A percentile compares a stretch with the other conserved stretches of the same genome.
Evolutionary conservation across 306 rosid species (phyloP).

Genomic region (Parietaria judaica): DNA sequence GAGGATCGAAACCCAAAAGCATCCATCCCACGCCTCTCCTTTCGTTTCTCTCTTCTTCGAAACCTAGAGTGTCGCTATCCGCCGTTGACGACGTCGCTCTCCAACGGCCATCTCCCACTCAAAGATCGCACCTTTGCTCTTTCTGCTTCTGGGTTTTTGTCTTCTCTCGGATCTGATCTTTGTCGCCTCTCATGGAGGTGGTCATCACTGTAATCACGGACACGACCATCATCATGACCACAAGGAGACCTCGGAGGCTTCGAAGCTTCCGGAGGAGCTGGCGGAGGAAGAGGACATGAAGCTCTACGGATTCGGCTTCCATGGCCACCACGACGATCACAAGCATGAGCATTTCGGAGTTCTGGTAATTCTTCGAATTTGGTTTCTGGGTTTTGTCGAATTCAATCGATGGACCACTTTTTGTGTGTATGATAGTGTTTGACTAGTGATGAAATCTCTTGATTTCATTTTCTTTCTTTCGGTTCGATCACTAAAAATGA

Average conservation of each 20-base stretch:
- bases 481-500: no score
- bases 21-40: no score
- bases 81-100: conserved; percentile 16
- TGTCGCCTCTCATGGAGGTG: conserved; percentile 23
- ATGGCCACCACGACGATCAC: conserved; percentile 27
- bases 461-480: not conserved
- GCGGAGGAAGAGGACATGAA: conserved; percentile 96
- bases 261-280: conserved; percentile 79
- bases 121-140: not conserved
- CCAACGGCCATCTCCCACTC: conserved; percentile 24
- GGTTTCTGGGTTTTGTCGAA: not conserved
- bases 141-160: conserved; percentile 23
- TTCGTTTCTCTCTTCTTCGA: no score
- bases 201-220: conserved; percentile 28
- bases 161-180: not conserved
- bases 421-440: not conserved
- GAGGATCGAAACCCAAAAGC: no score
- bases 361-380: conserved; percentile 34
- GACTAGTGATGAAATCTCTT: conserved; percentile 5
- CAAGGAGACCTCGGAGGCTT: conserved; percentile 11
- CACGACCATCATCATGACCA: conserved; percentile 17
- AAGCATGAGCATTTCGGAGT: conserved; percentile 21
- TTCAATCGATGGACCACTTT: not conserved
- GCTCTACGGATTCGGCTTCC: conserved; percentile 56
- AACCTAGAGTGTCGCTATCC: not conserved